phyloP scores from a whole-genome alignment of 169 alveolate species.

The Eimeria necatrix region DNA sequence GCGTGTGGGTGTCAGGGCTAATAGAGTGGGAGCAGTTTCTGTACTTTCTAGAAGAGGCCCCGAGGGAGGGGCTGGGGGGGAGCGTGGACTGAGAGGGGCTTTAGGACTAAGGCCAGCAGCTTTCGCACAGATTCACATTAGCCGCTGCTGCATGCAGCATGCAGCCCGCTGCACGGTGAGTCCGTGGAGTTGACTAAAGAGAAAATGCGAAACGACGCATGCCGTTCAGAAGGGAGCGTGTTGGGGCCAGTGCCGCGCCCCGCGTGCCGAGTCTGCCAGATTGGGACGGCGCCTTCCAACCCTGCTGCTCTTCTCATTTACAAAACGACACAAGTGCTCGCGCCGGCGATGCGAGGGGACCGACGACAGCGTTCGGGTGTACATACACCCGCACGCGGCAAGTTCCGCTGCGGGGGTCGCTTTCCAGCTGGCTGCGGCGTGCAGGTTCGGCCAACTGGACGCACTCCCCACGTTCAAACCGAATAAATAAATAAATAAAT shows the following conservation, averaged over 20 bases:
- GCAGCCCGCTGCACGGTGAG: neutral
- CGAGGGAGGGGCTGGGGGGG: slow-evolving; percentile 19
- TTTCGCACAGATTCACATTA: neutral
- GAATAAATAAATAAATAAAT: neutral
- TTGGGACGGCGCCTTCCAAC: slow-evolving; percentile 2
- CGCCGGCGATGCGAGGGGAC: neutral
- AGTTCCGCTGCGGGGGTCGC: neutral
- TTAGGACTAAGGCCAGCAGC: neutral
- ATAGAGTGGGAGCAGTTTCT: slow-evolving; percentile 72
- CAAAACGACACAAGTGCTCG: neutral
- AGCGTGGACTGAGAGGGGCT: slow-evolving; percentile 8
- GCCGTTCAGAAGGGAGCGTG: neutral
- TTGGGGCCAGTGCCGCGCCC: slow-evolving; percentile 10
- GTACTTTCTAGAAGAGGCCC: slow-evolving; percentile 55
- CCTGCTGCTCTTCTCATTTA: neutral
- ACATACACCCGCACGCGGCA: slow-evolving; percentile 17
- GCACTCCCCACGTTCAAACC: neutral
- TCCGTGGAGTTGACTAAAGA: neutral
- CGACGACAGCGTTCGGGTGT: neutral
- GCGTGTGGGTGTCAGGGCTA: slow-evolving; percentile 37
- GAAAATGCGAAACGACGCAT: neutral
- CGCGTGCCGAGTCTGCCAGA: neutral
- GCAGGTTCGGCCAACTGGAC: neutral
- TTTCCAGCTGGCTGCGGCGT: neutral
- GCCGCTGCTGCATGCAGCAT: neutral